Percentiles rank a stretch among this genome's conserved stretches.
These are phyloP conservation scores for Lachancea quebecensis DNA, from an alignment of 805 yeast genomes.

Conservation along the genomic window DNA sequence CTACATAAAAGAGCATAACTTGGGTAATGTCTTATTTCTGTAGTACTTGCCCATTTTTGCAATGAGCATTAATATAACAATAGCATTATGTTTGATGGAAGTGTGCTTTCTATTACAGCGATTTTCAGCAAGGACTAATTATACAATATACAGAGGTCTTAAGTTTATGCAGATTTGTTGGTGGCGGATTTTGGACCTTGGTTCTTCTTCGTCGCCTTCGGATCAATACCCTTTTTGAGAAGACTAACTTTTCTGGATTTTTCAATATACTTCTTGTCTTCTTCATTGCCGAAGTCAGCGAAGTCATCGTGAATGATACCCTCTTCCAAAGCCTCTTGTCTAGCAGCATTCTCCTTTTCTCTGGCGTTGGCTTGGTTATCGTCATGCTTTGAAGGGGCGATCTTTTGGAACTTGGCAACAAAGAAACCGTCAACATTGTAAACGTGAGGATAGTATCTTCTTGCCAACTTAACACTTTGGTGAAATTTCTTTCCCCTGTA, in stretches of 20 bases:
- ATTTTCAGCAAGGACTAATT: slow-evolving; percentile 2
- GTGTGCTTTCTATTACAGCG: too few relatives aligned
- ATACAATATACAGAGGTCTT: slow-evolving; percentile 7
- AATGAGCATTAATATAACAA: neutral
- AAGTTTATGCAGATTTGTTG: slow-evolving; percentile 2
- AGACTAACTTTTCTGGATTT: slow-evolving; percentile 58
- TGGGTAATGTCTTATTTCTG: slow-evolving; percentile 49
- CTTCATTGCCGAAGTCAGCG: slow-evolving; percentile 70
- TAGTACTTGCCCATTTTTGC: slow-evolving; percentile 5
- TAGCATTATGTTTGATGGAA: neutral
- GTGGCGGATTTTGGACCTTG: neutral
- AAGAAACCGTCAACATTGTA: slow-evolving; percentile 97
- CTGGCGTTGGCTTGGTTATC: slow-evolving; percentile 79
- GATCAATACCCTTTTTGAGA: slow-evolving; percentile 68
- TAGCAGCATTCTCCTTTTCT: slow-evolving; percentile 76
- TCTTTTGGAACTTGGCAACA: slow-evolving; percentile 94
- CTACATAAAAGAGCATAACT: slow-evolving; percentile 76
- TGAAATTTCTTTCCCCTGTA: slow-evolving; percentile 90
- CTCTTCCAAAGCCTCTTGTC: slow-evolving; percentile 75
- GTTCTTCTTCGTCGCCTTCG: slow-evolving; percentile 34
- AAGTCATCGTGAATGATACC: slow-evolving; percentile 82
- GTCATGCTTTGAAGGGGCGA: slow-evolving; percentile 79
- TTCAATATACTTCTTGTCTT: slow-evolving; percentile 65
- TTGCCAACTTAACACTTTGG: slow-evolving; percentile 66
- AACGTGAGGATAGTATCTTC: slow-evolving; percentile 97